Base-by-base conservation (phyloP, 495 filamentous ascomycete species). In the Aspergillus cavernicola region DNA sequence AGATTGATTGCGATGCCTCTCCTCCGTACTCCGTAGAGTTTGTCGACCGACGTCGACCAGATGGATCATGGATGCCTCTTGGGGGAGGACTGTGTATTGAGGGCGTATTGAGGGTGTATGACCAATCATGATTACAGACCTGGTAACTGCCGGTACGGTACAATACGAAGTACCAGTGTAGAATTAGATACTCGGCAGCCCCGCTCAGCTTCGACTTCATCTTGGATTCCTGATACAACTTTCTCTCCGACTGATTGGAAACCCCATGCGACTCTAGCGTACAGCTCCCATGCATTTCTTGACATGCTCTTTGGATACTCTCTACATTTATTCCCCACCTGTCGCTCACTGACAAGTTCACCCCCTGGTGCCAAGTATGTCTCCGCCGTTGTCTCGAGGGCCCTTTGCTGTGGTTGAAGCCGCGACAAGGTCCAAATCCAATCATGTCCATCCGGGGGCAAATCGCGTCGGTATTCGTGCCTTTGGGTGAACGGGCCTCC, bases 291-390 rank as follows among this genome's bases (percentile, higher is more conserved):
- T 54, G 42, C 36, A 40, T 18, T 16, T 38, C 24, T 31, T 22
- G 46, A 23, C 26, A 9, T 32, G 31, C 35, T 47, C 35, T 54
- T 47, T 54, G 52, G 52, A 51, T 39, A 37, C 37, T 42, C 46
- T n/a, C 48, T 48, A 15, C 32, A 48, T 20, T 18, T 8, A 16
- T 26, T 50, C 53, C 38, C 41, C 48, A 46, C 48, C 32, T 40
- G 31, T 50, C 45, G 15, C 32, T 47, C 45, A 13, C 23, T 36
- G 48, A 22, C 52, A n/a, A n/a, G n/a, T n/a, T n/a, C n/a, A n/a
- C 36, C 56, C 56, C 56, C 50, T 62, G 60, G 33, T 53, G 60
- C 56, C 56, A 62, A 62, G 56, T 24, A 18, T 24, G 44, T 35
- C 29, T 47, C 44, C 44, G 44, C 44, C 29, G 44, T 13, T 56